Percentiles rank a stretch among this genome's conserved stretches.
Evolutionary conservation across 257 asterid species (phyloP).

Genomic region (Coffea canephora): DNA sequence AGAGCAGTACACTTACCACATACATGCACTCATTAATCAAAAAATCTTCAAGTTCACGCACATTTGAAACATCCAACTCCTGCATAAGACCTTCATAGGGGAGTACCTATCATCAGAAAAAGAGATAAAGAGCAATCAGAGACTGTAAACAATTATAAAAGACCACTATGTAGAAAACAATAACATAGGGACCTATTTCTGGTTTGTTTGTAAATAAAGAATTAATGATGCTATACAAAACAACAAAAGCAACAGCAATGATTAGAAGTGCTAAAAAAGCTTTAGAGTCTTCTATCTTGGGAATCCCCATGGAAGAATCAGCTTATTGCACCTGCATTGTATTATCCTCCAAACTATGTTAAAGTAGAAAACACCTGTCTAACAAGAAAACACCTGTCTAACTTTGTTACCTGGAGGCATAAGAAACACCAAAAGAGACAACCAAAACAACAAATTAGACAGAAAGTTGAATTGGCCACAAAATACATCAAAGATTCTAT

Average conservation of each 20-base stretch:
- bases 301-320: neutral
- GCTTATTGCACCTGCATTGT: neutral
- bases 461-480: neutral
- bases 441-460: neutral
- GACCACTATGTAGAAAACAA: neutral
- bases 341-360: neutral
- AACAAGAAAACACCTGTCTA: neutral
- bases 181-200: neutral
- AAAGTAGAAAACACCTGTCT: neutral
- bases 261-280: neutral
- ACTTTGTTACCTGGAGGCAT: neutral
- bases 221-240: neutral
- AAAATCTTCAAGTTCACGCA: conserved; percentile 95
- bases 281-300: neutral
- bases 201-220: neutral
- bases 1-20: conserved; percentile 60
- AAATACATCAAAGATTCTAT: neutral
- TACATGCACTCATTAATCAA: conserved; percentile 98
- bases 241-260: neutral
- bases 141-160: neutral
- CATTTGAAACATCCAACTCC: conserved; percentile 92
- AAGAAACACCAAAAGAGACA: neutral
- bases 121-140: conserved; percentile 7
- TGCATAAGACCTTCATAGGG: conserved; percentile 83
- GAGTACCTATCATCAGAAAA: conserved; percentile 53